Evolutionary conservation across 108 stramenopile species (phyloP).

Genomic region (Skeletonema grethae): DNA sequence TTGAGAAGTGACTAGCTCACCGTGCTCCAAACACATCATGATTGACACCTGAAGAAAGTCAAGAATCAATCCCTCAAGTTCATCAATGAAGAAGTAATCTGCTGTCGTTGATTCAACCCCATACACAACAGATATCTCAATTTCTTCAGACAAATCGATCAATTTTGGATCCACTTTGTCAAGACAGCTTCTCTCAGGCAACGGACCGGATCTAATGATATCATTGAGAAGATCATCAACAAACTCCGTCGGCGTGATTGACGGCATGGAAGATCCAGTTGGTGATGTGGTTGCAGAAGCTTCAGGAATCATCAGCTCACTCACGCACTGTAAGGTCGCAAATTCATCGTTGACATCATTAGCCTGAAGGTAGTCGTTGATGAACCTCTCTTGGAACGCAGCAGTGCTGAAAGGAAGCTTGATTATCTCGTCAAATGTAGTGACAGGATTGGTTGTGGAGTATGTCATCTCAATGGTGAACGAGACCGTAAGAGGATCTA

Average conservation of each 20-base stretch:
- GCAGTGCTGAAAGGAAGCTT: constrained; percentile 10
- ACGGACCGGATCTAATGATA: neutral
- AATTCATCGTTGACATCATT: neutral
- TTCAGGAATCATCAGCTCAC: neutral
- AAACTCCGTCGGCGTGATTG: constrained; percentile 1
- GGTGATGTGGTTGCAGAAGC: neutral
- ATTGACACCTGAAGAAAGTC: constrained; percentile 32
- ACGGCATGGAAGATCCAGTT: neutral
- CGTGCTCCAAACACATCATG: constrained; percentile 26
- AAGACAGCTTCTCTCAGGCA: neutral
- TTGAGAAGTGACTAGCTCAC: constrained; percentile 6
- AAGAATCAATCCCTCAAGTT: constrained; percentile 33
- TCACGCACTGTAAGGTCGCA: constrained; percentile 6
- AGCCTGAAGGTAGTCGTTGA: constrained; percentile 3
- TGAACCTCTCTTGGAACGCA: neutral
- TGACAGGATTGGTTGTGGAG: neutral
- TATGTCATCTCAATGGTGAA: constrained; percentile 19
- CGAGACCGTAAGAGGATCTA: constrained; percentile 10
- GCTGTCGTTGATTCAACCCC: constrained; percentile 32
- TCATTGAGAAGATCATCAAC: constrained; percentile 35
- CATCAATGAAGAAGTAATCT: constrained; percentile 3
- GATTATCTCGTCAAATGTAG: constrained; percentile 3
- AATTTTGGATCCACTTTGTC: constrained; percentile 4
- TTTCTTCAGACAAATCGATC: constrained; percentile 12
- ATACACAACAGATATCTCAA: constrained; percentile 38